A percentile compares a stretch with the other conserved stretches of the same genome.
Evolutionary conservation across 2,329 filamentous ascomycete genomes (phyloP).

Genomic region (Ascosphaera acerosa): DNA sequence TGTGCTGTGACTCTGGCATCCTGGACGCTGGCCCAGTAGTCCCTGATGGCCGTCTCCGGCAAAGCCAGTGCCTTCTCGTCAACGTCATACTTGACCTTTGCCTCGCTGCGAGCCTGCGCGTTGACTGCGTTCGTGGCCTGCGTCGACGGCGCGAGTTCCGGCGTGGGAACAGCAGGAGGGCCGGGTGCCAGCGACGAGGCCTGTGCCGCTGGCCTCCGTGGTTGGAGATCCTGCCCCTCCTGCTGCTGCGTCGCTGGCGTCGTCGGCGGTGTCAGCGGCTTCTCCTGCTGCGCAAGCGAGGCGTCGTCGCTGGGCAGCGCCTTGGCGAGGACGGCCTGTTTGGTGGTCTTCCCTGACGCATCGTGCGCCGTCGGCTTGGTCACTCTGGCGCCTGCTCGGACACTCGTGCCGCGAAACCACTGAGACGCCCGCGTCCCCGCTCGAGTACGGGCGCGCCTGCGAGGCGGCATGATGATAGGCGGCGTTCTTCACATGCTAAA

Average conservation of each 20-base stretch:
- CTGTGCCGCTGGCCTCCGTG: conserved; percentile 6
- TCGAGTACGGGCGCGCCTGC: no score
- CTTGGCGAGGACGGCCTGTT: conserved; percentile 1
- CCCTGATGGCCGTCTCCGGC: conserved; percentile 40
- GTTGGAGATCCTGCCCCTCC: background rate
- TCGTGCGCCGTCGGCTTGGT: background rate
- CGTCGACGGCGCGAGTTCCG: conserved; percentile 8
- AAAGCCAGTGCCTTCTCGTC: conserved; percentile 33
- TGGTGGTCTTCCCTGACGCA: conserved; percentile 3
- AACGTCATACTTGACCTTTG: conserved; percentile 9
- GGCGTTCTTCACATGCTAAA: no score
- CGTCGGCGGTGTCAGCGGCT: conserved; percentile 1
- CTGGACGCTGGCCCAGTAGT: conserved; percentile 58
- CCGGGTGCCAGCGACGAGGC: conserved; percentile 10
- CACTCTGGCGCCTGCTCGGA: background rate
- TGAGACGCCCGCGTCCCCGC: no score
- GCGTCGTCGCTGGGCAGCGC: background rate
- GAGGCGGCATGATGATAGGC: no score
- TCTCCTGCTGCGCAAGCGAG: conserved; percentile 1
- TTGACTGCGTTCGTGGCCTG: conserved; percentile 15
- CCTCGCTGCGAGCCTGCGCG: conserved; percentile 25
- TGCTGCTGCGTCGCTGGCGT: background rate
- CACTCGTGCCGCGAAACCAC: no score
- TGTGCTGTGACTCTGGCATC: conserved; percentile 37
- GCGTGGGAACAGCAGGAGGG: conserved; percentile 8